Percentiles rank a stretch among this genome's conserved stretches.
Conservation (phyloP, 257 asterid genomes). For the Solanum acaule region DNA sequence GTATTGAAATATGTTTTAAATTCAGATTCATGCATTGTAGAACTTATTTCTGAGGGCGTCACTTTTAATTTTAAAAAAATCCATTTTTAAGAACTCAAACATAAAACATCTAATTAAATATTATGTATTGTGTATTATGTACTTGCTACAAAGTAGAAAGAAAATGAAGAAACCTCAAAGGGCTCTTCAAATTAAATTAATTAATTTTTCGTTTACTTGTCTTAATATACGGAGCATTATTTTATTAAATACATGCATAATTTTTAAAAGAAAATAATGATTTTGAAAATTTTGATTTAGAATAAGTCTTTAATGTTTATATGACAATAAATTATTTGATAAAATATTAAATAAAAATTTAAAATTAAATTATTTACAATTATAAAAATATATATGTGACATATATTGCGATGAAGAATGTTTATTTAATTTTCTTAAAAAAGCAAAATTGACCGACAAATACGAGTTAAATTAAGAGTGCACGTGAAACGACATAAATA, state of each 20-base stretch:
- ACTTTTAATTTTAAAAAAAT: neutral
- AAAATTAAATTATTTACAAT: neutral
- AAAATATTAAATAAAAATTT: neutral
- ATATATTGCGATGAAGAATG: neutral
- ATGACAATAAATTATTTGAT: neutral
- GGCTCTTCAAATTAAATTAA: neutral
- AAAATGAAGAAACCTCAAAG: neutral
- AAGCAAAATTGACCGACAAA: neutral
- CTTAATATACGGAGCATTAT: neutral
- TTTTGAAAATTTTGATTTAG: neutral
- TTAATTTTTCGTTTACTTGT: neutral
- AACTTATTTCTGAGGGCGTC: accelerated
- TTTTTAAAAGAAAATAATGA: neutral
- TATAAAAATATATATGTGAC: neutral
- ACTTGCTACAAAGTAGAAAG: neutral
- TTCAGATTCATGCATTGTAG: accelerated
- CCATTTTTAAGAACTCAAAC: neutral
- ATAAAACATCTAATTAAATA: neutral
- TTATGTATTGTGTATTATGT: neutral
- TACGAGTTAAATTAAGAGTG: neutral
- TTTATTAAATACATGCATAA: neutral
- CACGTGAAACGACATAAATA: neutral
- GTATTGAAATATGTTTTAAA: neutral
- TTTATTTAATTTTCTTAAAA: neutral
- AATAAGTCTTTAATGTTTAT: neutral